Percentiles rank a stretch among this genome's conserved stretches.
Evolutionary conservation across 768 basidiomycete genomes (phyloP).

Genomic region (Trametes gibbosa): DNA sequence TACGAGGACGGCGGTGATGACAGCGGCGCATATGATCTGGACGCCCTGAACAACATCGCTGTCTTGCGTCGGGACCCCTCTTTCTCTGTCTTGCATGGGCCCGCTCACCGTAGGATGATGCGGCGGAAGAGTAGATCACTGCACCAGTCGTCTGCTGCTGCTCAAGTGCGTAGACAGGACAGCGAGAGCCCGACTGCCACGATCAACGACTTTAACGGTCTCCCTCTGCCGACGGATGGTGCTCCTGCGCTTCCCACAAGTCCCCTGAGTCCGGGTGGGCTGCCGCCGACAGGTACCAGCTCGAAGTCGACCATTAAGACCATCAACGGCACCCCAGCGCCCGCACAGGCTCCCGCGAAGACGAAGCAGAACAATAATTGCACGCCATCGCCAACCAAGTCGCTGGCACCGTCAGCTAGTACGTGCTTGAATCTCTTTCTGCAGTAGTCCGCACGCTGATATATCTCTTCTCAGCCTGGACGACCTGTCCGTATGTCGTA

Average conservation of each 20-base stretch:
- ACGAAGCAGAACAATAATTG: constrained; percentile 31
- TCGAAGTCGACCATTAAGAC: constrained; percentile 16
- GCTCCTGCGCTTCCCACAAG: constrained; percentile 4
- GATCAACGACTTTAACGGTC: neutral
- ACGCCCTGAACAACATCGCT: neutral
- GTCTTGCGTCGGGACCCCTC: neutral
- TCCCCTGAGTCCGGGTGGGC: neutral
- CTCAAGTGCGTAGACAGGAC: neutral
- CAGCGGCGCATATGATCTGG: constrained; percentile 9
- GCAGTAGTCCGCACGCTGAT: neutral
- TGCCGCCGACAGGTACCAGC: neutral
- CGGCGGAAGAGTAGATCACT: neutral
- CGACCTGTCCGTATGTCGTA: constrained; percentile 45
- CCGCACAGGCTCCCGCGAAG: constrained; percentile 28
- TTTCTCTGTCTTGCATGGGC: neutral
- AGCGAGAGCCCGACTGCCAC: neutral
- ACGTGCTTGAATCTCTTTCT: constrained; percentile 16
- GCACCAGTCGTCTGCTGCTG: neutral
- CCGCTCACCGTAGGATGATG: constrained; percentile 19
- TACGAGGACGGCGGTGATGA: constrained; percentile 8
- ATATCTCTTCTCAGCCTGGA: constrained; percentile 32
- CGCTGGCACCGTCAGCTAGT: constrained; percentile 51
- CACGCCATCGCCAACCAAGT: constrained; percentile 48
- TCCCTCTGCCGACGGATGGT: neutral
- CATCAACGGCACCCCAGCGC: constrained; percentile 31